Evolutionary conservation across 805 yeast species (phyloP).

Genomic region (Candida loeiensis): DNA sequence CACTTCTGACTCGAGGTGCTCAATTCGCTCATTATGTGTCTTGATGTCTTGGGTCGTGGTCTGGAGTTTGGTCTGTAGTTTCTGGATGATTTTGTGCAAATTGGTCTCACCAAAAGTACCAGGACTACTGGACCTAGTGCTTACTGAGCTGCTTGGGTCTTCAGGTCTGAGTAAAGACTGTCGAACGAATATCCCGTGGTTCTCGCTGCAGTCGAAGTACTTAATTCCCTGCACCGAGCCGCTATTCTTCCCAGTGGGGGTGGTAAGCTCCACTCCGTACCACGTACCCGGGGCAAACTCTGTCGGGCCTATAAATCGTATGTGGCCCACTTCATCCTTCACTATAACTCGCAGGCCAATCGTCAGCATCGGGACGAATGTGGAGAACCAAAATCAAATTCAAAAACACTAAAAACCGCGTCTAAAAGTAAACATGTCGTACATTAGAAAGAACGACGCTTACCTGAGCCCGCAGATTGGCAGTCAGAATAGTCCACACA

Average conservation of each 20-base stretch:
- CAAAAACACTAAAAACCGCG: conserved; percentile 5
- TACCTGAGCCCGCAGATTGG: conserved; percentile 8
- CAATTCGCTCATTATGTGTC: conserved; percentile 17
- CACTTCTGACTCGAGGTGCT: conserved; percentile 14
- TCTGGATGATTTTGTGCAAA: conserved; percentile 29
- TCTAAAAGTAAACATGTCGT: conserved; percentile 5
- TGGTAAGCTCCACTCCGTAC: conserved; percentile 48
- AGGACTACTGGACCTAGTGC: conserved; percentile 1
- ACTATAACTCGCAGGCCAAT: conserved; percentile 34
- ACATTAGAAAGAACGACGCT: conserved; percentile 7
- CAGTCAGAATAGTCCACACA: conserved; percentile 3
- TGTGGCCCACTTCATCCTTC: conserved; percentile 40
- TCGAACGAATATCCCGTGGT: conserved; percentile 49
- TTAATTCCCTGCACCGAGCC: conserved; percentile 44
- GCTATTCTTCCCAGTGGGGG: conserved; percentile 44
- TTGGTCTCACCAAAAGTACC: conserved; percentile 1
- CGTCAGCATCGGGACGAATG: not conserved
- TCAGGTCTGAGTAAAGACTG: conserved; percentile 24
- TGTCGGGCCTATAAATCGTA: conserved; percentile 51
- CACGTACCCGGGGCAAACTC: conserved; percentile 57
- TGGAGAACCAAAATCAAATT: no score
- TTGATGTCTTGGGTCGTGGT: conserved; percentile 24
- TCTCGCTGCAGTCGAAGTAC: conserved; percentile 39
- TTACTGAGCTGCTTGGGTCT: not conserved
- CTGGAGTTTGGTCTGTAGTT: conserved; percentile 46